Percentiles rank a stretch among this genome's conserved stretches.
These are phyloP conservation scores for Penicillium argentinense DNA, from an alignment of 495 filamentous ascomycete species.

Conservation along the genomic window DNA sequence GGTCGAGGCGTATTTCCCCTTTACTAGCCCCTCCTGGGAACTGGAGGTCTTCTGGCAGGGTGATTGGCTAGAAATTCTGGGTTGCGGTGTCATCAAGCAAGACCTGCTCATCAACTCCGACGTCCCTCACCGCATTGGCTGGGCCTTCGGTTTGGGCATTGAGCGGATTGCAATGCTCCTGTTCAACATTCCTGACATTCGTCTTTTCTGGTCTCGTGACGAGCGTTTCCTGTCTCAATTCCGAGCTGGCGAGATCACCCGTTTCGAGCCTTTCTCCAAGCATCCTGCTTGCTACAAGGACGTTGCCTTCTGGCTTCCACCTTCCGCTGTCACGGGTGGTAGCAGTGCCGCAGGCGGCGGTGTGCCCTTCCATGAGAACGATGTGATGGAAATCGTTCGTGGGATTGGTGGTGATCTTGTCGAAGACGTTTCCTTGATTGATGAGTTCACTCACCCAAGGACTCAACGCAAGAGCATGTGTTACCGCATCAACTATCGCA, in stretches of 20 bases:
- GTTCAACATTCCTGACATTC: constrained; percentile 92
- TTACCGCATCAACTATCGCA: constrained; percentile 90
- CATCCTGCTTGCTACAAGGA: constrained; percentile 86
- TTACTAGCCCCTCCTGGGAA: constrained; percentile 93
- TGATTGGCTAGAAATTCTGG: constrained; percentile 92
- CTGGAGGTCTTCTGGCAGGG: constrained; percentile 93
- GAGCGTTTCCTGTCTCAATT: constrained; percentile 83
- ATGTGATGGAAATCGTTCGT: constrained; percentile 92
- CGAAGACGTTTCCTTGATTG: constrained; percentile 79
- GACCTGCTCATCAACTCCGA: constrained; percentile 73
- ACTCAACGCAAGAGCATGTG: constrained; percentile 79
- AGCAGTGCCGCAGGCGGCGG: constrained; percentile 53
- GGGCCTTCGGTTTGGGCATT: constrained; percentile 93
- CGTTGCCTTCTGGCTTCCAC: constrained; percentile 86
- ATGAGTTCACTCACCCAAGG: constrained; percentile 89
- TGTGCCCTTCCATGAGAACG: constrained; percentile 80
- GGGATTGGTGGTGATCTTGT: constrained; percentile 76
- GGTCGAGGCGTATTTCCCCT: constrained; percentile 96
- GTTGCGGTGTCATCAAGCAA: constrained; percentile 89
- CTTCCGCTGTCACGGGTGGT: constrained; percentile 40
- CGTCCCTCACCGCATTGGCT: constrained; percentile 74
- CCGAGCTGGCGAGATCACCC: constrained; percentile 60
- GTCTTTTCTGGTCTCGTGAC: constrained; percentile 94
- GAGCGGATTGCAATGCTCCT: constrained; percentile 96
- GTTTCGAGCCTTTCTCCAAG: constrained; percentile 85